These are phyloP conservation scores for Blastocystis sp. DNA, from an alignment of 352 stramenopile species.

Conservation along the genomic window DNA sequence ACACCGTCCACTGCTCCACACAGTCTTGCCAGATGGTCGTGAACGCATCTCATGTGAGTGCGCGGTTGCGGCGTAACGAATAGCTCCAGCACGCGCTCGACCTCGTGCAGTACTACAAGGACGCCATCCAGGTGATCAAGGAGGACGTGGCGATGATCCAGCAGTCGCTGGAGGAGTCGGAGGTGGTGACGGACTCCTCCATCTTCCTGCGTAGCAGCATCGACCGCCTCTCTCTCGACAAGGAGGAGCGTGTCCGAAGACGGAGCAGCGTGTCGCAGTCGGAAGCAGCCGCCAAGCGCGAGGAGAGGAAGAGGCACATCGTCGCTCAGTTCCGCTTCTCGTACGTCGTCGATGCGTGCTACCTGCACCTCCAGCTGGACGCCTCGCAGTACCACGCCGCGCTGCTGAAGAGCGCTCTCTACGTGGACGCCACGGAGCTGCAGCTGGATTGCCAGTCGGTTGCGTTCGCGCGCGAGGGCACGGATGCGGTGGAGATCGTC, in stretches of 20 bases:
- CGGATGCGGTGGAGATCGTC: neutral
- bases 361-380: neutral
- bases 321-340: slow-evolving; percentile 15
- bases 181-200: slow-evolving; percentile 30
- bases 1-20: slow-evolving; percentile 13
- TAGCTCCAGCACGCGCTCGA: neutral
- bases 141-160: neutral
- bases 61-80: neutral
- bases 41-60: neutral
- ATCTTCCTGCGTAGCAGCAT: slow-evolving; percentile 18
- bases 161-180: slow-evolving; percentile 34
- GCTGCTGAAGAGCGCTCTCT: neutral
- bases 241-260: neutral
- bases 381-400: neutral
- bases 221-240: slow-evolving; percentile 13
- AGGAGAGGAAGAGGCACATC: neutral
- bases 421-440: neutral
- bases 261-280: neutral
- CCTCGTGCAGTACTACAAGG: neutral
- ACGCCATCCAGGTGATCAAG: neutral
- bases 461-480: neutral
- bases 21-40: neutral
- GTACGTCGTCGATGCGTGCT: neutral
- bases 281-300: too few relatives aligned
- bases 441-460: neutral